phyloP scores from a whole-genome alignment of 2,329 filamentous ascomycete species.

The Orbilia javanica region DNA sequence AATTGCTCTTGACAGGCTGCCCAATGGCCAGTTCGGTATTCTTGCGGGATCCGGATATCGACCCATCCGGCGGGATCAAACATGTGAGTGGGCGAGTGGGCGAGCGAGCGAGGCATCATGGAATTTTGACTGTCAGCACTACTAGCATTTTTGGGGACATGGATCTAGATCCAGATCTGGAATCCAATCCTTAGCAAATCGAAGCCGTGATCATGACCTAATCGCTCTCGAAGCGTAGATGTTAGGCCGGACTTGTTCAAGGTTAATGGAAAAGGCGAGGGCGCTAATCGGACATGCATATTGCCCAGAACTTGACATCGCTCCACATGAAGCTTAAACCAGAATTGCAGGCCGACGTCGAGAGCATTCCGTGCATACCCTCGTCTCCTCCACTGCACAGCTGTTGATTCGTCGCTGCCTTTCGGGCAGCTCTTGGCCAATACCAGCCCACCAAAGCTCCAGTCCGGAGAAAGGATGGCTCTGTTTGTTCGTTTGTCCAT shows the following conservation, averaged over 20 bases:
- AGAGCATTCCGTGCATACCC: neutral
- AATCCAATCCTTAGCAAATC: neutral
- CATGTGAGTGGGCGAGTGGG: neutral
- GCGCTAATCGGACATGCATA: constrained; percentile 22
- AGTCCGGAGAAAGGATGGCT: neutral
- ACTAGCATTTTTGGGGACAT: neutral
- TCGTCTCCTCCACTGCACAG: no score
- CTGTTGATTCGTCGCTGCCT: no score
- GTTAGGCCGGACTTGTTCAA: neutral
- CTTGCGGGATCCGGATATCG: constrained; percentile 15
- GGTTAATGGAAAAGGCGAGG: neutral
- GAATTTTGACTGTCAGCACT: neutral
- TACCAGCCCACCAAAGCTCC: neutral
- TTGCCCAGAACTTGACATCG: constrained; percentile 26
- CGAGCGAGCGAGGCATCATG: neutral
- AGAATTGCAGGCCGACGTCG: neutral
- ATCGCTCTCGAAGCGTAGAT: neutral
- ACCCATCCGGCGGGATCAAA: constrained; percentile 21
- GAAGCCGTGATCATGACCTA: neutral
- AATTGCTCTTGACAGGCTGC: neutral
- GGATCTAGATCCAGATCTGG: neutral
- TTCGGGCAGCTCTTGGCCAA: no score
- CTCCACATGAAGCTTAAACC: constrained; percentile 24
- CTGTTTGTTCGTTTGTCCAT: neutral
- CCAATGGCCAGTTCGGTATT: neutral